Conservation (phyloP, 306 rosid species). For the Pterocarpus santalinus region DNA sequence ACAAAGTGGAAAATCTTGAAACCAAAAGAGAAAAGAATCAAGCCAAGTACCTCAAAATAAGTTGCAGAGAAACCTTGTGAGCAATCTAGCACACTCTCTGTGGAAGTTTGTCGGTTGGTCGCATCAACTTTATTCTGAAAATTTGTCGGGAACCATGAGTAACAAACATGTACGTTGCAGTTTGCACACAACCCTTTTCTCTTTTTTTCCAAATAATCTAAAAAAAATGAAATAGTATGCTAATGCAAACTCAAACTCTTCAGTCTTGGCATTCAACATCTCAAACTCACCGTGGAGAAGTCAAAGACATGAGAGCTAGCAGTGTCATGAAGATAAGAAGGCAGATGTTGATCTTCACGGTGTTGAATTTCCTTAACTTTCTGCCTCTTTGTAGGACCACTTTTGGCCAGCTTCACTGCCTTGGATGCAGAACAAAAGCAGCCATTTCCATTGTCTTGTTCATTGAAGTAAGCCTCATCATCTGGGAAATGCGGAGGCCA, state of each 20-base stretch:
- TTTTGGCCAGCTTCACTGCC: slow-evolving; percentile 49
- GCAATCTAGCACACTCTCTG: slow-evolving; percentile 62
- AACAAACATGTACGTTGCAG: background rate
- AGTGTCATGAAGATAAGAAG: slow-evolving; percentile 82
- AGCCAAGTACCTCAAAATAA: slow-evolving; percentile 70
- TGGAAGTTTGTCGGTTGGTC: slow-evolving; percentile 62
- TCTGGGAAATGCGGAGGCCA: slow-evolving; percentile 92
- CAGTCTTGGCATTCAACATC: background rate
- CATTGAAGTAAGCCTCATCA: slow-evolving; percentile 57
- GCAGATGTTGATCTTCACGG: slow-evolving; percentile 47
- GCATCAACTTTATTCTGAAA: slow-evolving; percentile 62
- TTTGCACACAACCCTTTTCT: background rate
- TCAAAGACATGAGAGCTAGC: slow-evolving; percentile 83
- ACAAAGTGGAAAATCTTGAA: background rate
- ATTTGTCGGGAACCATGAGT: slow-evolving; percentile 31
- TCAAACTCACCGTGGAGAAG: slow-evolving; percentile 64
- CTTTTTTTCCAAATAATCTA: background rate
- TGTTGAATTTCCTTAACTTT: slow-evolving; percentile 55
- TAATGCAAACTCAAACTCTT: slow-evolving; percentile 10
- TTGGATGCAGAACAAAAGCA: slow-evolving; percentile 56
- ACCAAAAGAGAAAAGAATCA: background rate
- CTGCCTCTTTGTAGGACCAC: slow-evolving; percentile 50
- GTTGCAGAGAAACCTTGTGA: slow-evolving; percentile 92
- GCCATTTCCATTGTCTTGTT: slow-evolving; percentile 45
- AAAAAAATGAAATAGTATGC: slow-evolving; percentile 4